Evolutionary conservation across 2,329 filamentous ascomycete genomes (phyloP), one percentile per base, ranked within the genome.

Genomic region (Blumeria graminis): DNA sequence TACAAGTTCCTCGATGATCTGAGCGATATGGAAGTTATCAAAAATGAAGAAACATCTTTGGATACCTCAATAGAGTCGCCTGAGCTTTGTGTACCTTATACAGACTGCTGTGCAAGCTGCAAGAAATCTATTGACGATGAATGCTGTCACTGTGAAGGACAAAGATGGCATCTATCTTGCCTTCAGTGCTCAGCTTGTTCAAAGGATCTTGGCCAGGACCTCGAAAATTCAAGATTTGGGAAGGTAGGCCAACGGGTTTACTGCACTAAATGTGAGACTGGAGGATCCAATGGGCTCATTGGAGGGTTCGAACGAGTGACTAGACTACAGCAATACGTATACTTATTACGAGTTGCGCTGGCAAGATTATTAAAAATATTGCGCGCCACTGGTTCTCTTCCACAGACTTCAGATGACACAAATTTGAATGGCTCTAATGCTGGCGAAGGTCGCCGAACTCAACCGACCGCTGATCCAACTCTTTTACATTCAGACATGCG

Each of bases 251-350:
- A 80, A 61, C 79, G 76, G 60, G 72, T 89, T 2, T 81, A 82
- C 60, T 96, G 92, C 70, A 74, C 68, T 56, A 74, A 71, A 52
- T 94, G 87, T 66, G 76, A 76, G 45, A 70, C 71, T 41, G 74
- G 75, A 62, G 72, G 73, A 55, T 72, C 75, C 8, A 80, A 81
- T 59, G 71, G 72, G 1, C 54, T 61, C 51, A 32, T 36, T 10
- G 71, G 69, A n/a, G 77, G 76, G 0, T 86, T 95, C 64, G 76
- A 82, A 59, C 78, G 80, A 59, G 78, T 95, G 39, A 86, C 86
- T 16, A 88, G 93, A 67, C 73, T 98, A 56, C 84, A 92, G 65
- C 90, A 98, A 71, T 98, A 94, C 66, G 82, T 95, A 6, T 95
- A 95, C 68, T 73, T 98, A 18, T 75, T 98, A 43, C 81, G 86